Evolutionary conservation across 495 filamentous ascomycete genomes (phyloP).

Genomic region (Neurospora sp.): DNA sequence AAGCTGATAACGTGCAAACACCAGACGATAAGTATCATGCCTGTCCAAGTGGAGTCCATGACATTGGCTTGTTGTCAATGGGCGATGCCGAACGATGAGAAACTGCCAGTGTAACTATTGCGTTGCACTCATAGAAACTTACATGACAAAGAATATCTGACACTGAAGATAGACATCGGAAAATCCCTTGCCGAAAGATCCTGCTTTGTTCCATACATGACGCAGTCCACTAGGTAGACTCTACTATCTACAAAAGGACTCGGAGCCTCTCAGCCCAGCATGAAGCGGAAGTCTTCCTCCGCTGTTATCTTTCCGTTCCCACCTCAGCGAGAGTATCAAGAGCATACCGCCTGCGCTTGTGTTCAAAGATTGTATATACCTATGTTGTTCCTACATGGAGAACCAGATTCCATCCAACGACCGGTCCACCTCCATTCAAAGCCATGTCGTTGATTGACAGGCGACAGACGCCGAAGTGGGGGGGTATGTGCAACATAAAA

Average conservation of each 20-base stretch:
- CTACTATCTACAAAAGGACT: neutral
- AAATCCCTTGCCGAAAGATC: neutral
- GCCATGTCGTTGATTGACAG: conserved; percentile 2
- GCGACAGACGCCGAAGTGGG: conserved; percentile 6
- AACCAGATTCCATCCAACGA: conserved; percentile 6
- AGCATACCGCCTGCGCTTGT: neutral
- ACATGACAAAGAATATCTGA: neutral
- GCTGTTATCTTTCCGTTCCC: neutral
- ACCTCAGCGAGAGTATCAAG: neutral
- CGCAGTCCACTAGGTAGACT: neutral
- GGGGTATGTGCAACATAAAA: conserved; percentile 16
- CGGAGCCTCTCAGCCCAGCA: neutral
- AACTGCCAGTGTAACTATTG: neutral
- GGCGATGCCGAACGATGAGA: neutral
- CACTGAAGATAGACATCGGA: neutral
- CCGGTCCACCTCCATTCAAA: conserved; percentile 4
- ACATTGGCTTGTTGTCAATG: neutral
- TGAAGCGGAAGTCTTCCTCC: neutral
- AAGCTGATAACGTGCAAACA: too few relatives aligned
- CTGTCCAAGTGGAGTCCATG: neutral
- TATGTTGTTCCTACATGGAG: conserved; percentile 4
- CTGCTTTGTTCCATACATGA: neutral
- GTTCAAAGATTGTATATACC: conserved; percentile 4
- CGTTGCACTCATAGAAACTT: neutral
- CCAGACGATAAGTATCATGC: neutral